Base-by-base conservation (phyloP, 805 yeast species). In the Metschnikowia santaceciliae region DNA sequence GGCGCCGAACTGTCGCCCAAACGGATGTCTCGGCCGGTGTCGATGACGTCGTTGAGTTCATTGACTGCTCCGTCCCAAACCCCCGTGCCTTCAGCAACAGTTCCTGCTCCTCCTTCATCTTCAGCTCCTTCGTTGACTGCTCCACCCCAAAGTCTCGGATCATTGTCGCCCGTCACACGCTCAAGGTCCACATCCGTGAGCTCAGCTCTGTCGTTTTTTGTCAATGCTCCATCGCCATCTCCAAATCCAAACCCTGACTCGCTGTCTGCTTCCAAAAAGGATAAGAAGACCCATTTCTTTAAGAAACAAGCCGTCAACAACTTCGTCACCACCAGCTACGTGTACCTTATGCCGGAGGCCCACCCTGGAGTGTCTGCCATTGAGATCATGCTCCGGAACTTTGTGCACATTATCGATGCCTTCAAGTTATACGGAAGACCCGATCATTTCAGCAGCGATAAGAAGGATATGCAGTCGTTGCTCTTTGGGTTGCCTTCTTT, bases 401-500 rank as follows among this genome's bases (percentile, higher is more conserved):
- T 84, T 54, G 75, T 87, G 32, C 92, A 90, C 43, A 72, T 86
- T 17, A 78, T 84, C 71, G 88, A 87, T 63, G 74, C 85, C 3
- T 87, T 86, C 68, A 79, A 77, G 61, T 65, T 87, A 43, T 87
- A 87, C 60, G 95, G 95, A 7, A 75, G 94, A 57, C 94, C 95
- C 1, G 71, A 76, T 48, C 82, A 86, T 52, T 76, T 89, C 58
- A 83, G 79, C 59, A 88, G 94, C 19, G 88, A 87, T 65, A 89
- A 88, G 66, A 62, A 73, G 1, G 87, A 89, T 57, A 64, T 77
- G 42, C 69, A 77, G 33, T 85, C 92, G 14, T 70, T 89, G 62
- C 74, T 89, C 33, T 87, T 85, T 70, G 92, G 85, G 0, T 72
- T 87, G 53, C 95, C 95, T 4, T 80, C 83, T 20, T 73, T 88